Evolutionary conservation across 306 rosid species (phyloP).

Genomic region (Trifolium pratense): DNA sequence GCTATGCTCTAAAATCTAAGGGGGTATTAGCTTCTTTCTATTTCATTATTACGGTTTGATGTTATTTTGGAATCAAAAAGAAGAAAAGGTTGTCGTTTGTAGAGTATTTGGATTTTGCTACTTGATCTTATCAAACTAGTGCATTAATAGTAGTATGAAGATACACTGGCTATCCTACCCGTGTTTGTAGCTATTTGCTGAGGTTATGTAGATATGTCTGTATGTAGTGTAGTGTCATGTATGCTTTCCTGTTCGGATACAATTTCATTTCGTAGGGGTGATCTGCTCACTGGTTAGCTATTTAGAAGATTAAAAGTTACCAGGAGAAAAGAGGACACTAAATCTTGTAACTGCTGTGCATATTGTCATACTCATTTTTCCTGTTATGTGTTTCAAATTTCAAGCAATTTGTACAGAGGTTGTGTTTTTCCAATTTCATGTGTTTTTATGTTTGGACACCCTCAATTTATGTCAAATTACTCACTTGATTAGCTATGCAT

Average conservation of each 20-base stretch:
- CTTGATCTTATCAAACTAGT: neutral
- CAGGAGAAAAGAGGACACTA: neutral
- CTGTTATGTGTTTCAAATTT: neutral
- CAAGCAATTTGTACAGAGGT: constrained; percentile 1
- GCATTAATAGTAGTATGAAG: neutral
- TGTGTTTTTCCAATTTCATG: neutral
- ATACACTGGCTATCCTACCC: neutral
- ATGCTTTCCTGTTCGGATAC: constrained; percentile 1
- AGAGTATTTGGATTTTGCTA: constrained; percentile 21
- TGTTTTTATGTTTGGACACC: constrained; percentile 5
- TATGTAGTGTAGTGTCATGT: constrained; percentile 4
- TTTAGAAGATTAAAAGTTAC: neutral
- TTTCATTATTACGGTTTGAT: constrained; percentile 11
- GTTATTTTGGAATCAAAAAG: neutral
- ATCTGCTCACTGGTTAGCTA: constrained; percentile 3
- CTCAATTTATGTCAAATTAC: neutral
- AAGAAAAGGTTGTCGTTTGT: constrained; percentile 13
- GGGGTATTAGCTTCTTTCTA: too few relatives aligned
- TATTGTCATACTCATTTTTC: neutral
- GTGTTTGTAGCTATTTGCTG: constrained; percentile 20
- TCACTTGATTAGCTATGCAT: neutral
- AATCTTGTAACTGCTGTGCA: constrained; percentile 4
- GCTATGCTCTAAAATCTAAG: too few relatives aligned
- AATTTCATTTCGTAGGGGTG: neutral
- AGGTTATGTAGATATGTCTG: constrained; percentile 21